These are phyloP conservation scores for Tremella yokohamensis DNA, from an alignment of 768 basidiomycete genomes.

Conservation along the genomic window DNA sequence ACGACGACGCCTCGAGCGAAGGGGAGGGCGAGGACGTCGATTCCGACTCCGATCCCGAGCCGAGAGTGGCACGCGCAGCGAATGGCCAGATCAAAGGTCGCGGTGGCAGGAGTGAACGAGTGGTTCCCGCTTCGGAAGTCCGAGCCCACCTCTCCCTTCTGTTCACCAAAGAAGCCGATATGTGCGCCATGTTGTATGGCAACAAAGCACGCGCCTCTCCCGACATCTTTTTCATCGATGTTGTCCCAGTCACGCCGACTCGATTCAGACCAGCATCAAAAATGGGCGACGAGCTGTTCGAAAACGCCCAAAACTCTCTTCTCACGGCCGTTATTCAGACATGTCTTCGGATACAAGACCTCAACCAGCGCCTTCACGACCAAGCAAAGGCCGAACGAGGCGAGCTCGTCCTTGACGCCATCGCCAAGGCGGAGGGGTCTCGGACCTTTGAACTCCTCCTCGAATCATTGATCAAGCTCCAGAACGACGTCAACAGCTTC, in stretches of 20 bases:
- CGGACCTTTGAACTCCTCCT: constrained; percentile 67
- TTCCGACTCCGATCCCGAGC: constrained; percentile 55
- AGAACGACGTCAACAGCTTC: constrained; percentile 92
- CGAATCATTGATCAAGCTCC: constrained; percentile 80
- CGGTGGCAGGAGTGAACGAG: constrained; percentile 82
- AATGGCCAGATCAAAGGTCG: constrained; percentile 72
- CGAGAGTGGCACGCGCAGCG: constrained; percentile 55
- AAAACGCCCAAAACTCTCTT: constrained; percentile 92
- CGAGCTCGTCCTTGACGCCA: constrained; percentile 55
- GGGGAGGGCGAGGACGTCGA: constrained; percentile 57
- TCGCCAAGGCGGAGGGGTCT: constrained; percentile 56
- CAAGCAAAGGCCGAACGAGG: constrained; percentile 36
- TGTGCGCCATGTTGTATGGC: constrained; percentile 84
- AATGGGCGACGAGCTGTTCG: constrained; percentile 88
- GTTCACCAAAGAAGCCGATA: constrained; percentile 74
- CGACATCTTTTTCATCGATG: constrained; percentile 97
- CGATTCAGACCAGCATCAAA: constrained; percentile 91
- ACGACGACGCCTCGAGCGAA: constrained; percentile 52
- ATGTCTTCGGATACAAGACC: constrained; percentile 64
- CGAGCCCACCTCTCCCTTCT: constrained; percentile 86
- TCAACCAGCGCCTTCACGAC: constrained; percentile 61
- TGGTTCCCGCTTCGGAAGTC: constrained; percentile 85
- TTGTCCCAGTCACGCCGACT: constrained; percentile 84
- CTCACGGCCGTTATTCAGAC: constrained; percentile 75
- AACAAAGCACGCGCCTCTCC: constrained; percentile 82